Percentiles rank a stretch among this genome's conserved stretches.
Evolutionary conservation across 306 rosid species (phyloP).

Genomic region (Myrica gale): DNA sequence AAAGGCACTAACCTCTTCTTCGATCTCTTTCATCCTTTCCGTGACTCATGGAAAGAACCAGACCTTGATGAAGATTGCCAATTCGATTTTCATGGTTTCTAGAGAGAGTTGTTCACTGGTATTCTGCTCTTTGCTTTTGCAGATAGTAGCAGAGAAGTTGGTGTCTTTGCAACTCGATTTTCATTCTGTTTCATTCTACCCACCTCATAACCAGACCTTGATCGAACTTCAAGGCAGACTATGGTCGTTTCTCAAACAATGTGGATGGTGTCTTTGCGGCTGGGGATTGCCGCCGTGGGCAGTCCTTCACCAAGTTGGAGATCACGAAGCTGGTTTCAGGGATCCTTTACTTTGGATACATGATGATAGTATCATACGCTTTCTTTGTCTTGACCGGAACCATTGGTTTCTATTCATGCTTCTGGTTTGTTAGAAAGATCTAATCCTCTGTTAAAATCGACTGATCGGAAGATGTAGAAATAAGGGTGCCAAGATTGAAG

Average conservation of each 20-base stretch:
- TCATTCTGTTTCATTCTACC: too few relatives aligned
- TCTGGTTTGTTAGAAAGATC: constrained; percentile 96
- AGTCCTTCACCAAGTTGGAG: constrained; percentile 72
- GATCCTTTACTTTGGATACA: constrained; percentile 87
- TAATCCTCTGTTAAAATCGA: constrained; percentile 97
- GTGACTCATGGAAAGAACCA: constrained; percentile 73
- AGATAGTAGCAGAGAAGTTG: constrained; percentile 76
- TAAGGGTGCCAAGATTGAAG: constrained; percentile 11
- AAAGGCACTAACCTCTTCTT: not conserved
- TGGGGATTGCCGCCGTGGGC: too few relatives aligned
- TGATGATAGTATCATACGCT: constrained; percentile 81
- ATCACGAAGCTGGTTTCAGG: constrained; percentile 92
- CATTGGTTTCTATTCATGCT: constrained; percentile 94
- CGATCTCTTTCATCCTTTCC: not conserved
- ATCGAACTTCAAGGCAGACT: too few relatives aligned
- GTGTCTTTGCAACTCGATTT: not conserved
- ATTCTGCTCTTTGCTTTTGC: constrained; percentile 23
- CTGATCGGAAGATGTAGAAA: constrained; percentile 44
- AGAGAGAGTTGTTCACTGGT: constrained; percentile 11
- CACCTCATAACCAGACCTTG: too few relatives aligned
- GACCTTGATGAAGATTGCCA: constrained; percentile 87
- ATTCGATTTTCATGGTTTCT: not conserved
- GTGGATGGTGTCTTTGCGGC: too few relatives aligned
- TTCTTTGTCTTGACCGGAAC: constrained; percentile 95
- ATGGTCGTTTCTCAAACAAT: too few relatives aligned